Evolutionary conservation across 371 early-diverging fungal species (phyloP), one percentile per base, ranked within the genome.

Genomic region (Mucor indicus): DNA sequence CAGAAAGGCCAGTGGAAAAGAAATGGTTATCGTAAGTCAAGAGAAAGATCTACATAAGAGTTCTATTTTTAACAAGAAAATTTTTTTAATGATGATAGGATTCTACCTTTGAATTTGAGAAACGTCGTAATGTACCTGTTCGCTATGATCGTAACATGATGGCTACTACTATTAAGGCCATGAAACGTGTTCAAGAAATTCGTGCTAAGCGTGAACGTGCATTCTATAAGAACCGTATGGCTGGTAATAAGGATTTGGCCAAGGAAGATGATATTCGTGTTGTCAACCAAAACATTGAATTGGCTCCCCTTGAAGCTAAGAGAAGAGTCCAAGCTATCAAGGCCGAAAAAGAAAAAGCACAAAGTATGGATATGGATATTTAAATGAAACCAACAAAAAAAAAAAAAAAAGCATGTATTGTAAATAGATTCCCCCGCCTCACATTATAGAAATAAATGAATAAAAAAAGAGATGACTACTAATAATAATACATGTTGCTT

Each of bases 91-190:
- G 25, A 41, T 1, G 24, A 19, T 73, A 88, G 89, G 98, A 98
- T 75, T 80, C 92, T 24, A 92, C 98, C 25, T 90, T 96, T 62
- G 93, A 95, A 60, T 96, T 99, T 73, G 99, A 98, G 76, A 96
- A 95, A 75, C 89, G 98, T 55, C 86, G 96, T 60, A 93, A 98
- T 74, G 87, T 95, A 40, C 98, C 98, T 38, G 90, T 93, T 15
- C 86, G 96, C 21, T 98, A 98, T 78, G 94, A 98, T 80, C 86
- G 97, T 57, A 90, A 95, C 54, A 77, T 93, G 40, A 93, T 97
- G 89, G 82, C 84, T 25, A 94, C 95, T 11, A 96, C 96, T 1
- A 69, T 98, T 61, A 90, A 93, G 82, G 95, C 95, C 25, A 95
- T 96, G 91, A 95, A 98, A 79, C 85, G 94, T 57, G 89, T 96